phyloP scores from a whole-genome alignment of 805 yeast species.

The Wickerhamiella azyma region DNA sequence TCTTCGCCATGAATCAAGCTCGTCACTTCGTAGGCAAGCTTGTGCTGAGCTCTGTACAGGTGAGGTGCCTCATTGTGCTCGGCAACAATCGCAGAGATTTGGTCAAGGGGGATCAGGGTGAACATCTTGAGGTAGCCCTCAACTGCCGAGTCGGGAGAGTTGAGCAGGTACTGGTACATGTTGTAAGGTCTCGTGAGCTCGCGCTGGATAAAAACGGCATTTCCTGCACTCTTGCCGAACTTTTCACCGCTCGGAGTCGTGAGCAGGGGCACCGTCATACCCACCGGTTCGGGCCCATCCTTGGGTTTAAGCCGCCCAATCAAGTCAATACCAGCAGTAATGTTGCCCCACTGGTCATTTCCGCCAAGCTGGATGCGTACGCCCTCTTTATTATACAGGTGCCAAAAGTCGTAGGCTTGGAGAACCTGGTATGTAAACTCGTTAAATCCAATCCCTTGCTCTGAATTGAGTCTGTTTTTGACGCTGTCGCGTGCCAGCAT shows the following conservation, averaged over 20 bases:
- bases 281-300: conserved; percentile 33
- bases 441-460: conserved; percentile 76
- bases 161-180: conserved; percentile 73
- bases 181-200: conserved; percentile 66
- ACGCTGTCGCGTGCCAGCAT: conserved; percentile 87
- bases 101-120: conserved; percentile 56
- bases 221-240: conserved; percentile 95
- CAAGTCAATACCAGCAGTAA: conserved; percentile 87
- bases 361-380: conserved; percentile 82
- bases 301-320: conserved; percentile 38
- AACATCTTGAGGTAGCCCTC: conserved; percentile 55
- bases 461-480: conserved; percentile 52
- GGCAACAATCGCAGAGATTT: conserved; percentile 40
- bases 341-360: conserved; percentile 96
- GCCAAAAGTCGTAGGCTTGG: conserved; percentile 90
- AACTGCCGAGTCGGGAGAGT: conserved; percentile 52
- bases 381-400: conserved; percentile 42
- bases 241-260: conserved; percentile 84
- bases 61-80: conserved; percentile 49
- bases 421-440: conserved; percentile 87
- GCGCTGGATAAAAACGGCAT: conserved; percentile 78
- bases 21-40: conserved; percentile 72
- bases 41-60: conserved; percentile 54
- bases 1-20: conserved; percentile 80
- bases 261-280: conserved; percentile 78